Evolutionary conservation across 768 basidiomycete species (phyloP).

Genomic region (Chiua virens): DNA sequence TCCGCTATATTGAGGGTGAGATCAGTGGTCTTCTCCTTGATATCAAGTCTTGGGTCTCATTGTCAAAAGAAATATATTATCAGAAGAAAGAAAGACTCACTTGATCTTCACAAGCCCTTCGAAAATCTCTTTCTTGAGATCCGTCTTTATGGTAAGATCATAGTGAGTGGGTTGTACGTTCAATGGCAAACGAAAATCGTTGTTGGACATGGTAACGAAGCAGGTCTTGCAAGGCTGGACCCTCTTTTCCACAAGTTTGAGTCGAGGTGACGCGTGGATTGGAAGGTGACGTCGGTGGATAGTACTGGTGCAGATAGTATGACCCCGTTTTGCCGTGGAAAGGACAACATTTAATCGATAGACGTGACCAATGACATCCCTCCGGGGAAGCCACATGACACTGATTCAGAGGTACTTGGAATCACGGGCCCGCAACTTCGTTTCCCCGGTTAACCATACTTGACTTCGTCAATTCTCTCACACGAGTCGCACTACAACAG

Average conservation of each 20-base stretch:
- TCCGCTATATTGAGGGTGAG: slow-evolving; percentile 67
- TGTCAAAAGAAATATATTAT: background rate
- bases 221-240: background rate
- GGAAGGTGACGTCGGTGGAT: background rate
- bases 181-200: slow-evolving; percentile 55
- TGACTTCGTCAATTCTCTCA: background rate
- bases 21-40: slow-evolving; percentile 57
- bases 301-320: too few species aligned
- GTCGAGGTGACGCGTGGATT: background rate
- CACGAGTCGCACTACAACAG: background rate
- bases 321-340: too few species aligned
- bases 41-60: slow-evolving; percentile 50
- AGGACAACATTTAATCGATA: too few species aligned
- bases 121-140: slow-evolving; percentile 76
- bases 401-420: too few species aligned
- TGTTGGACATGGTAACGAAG: slow-evolving; percentile 14
- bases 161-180: slow-evolving; percentile 74
- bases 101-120: slow-evolving; percentile 73
- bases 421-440: too few species aligned
- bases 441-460: too few species aligned
- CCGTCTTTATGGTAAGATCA: slow-evolving; percentile 75
- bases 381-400: too few species aligned
- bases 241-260: too few species aligned
- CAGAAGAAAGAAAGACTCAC: slow-evolving; percentile 37
- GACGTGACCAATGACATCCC: too few species aligned